Conservation (phyloP, 306 rosid species). For the Ormosia emarginata region DNA sequence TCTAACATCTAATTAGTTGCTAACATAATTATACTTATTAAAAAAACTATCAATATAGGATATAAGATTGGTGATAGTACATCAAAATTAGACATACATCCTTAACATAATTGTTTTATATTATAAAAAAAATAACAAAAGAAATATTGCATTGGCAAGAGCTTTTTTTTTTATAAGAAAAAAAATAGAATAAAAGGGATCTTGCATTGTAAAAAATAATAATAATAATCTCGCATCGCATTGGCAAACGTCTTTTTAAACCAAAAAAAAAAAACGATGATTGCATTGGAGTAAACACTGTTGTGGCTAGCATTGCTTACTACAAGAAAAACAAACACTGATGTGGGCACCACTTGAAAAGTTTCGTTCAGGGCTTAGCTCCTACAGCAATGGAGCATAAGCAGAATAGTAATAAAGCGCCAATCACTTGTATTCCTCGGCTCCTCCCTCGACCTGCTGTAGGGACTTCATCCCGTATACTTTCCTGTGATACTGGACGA, state of each 20-base stretch:
- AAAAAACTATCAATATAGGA: too few species aligned
- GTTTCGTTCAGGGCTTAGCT: background rate
- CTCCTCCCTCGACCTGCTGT: background rate
- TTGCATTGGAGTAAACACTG: background rate
- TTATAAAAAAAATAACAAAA: too few species aligned
- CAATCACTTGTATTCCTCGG: background rate
- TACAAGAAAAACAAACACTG: background rate
- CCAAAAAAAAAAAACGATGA: background rate
- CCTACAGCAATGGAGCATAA: slow-evolving; percentile 2
- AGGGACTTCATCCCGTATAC: slow-evolving; percentile 17
- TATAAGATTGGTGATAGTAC: too few species aligned
- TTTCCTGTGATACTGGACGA: background rate
- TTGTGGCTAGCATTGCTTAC: too few species aligned
- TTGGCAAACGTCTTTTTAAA: background rate
- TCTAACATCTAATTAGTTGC: too few species aligned
- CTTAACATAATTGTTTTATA: background rate
- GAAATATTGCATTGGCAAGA: too few species aligned
- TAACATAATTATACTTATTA: too few species aligned
- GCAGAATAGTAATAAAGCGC: background rate
- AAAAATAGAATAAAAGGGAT: too few species aligned
- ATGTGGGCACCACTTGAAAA: background rate
- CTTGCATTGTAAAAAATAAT: background rate
- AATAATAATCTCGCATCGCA: background rate
- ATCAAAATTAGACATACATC: background rate
- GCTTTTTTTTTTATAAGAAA: too few species aligned